Conservation (phyloP, 1,139 yeast species). For the Kluyveromyces sp. region DNA sequence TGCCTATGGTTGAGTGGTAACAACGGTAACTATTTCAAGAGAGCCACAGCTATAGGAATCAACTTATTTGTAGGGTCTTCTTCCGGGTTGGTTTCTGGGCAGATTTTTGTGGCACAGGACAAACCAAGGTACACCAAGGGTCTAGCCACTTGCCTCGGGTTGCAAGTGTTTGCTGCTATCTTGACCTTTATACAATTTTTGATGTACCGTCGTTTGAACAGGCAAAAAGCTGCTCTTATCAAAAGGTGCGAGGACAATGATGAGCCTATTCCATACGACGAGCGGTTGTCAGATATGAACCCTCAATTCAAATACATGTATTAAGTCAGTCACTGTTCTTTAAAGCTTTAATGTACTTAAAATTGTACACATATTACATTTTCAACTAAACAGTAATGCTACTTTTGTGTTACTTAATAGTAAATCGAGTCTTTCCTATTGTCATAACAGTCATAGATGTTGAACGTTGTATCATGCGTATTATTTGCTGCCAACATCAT, state of each 20-base stretch:
- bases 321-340: slow-evolving; percentile 16
- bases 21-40: slow-evolving; percentile 40
- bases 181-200: slow-evolving; percentile 40
- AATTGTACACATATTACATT: neutral
- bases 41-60: slow-evolving; percentile 41
- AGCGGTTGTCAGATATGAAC: slow-evolving; percentile 54
- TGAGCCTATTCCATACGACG: slow-evolving; percentile 42
- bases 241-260: slow-evolving; percentile 30
- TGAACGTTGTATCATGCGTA: slow-evolving; percentile 69
- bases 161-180: slow-evolving; percentile 45
- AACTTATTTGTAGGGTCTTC: slow-evolving; percentile 41
- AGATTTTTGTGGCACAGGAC: slow-evolving; percentile 32
- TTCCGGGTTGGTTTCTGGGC: slow-evolving; percentile 44
- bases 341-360: neutral
- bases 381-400: neutral
- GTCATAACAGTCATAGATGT: slow-evolving; percentile 51
- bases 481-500: slow-evolving; percentile 88
- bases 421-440: slow-evolving; percentile 12
- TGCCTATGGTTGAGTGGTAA: slow-evolving; percentile 43
- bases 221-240: slow-evolving; percentile 34
- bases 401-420: neutral
- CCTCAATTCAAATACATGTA: slow-evolving; percentile 51
- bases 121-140: slow-evolving; percentile 35
- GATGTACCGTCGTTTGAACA: slow-evolving; percentile 38
- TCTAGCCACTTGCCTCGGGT: slow-evolving; percentile 45